Evolutionary conservation across 108 stramenopile species (phyloP).

Genomic region (Nitzschia sp.): DNA sequence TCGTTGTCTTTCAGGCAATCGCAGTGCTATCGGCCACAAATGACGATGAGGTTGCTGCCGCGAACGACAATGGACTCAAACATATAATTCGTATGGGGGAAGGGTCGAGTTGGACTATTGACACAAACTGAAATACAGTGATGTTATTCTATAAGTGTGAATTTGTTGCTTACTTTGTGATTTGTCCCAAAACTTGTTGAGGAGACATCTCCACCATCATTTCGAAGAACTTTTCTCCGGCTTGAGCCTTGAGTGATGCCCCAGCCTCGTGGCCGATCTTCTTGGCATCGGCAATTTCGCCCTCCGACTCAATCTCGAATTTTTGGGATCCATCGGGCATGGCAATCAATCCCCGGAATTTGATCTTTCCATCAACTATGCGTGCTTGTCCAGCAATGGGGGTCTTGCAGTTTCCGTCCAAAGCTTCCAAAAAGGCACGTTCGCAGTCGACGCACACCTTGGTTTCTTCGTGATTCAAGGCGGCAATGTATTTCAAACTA

Average conservation of each 20-base stretch:
- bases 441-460: conserved; percentile 97
- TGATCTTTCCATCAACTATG: conserved; percentile 86
- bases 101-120: too few relatives aligned
- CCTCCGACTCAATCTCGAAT: conserved; percentile 75
- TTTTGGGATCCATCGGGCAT: conserved; percentile 91
- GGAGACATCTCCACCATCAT: conserved; percentile 96
- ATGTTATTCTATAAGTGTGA: not conserved
- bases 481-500: conserved; percentile 88
- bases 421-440: conserved; percentile 95
- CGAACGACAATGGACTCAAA: too few relatives aligned
- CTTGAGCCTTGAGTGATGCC: conserved; percentile 84
- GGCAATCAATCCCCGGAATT: conserved; percentile 90
- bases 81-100: too few relatives aligned
- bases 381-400: conserved; percentile 99
- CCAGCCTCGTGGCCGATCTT: conserved; percentile 85
- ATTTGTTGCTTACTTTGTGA: conserved; percentile 65
- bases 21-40: too few relatives aligned
- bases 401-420: conserved; percentile 99
- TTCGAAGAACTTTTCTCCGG: conserved; percentile 92
- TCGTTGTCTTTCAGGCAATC: too few relatives aligned
- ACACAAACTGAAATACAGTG: too few relatives aligned
- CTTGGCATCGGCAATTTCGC: conserved; percentile 78
- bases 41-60: too few relatives aligned
- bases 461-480: conserved; percentile 92
- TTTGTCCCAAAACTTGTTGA: conserved; percentile 90